Percentiles rank a stretch among this genome's conserved stretches.
These are phyloP conservation scores for Melanogaster broomeanus DNA, from an alignment of 768 basidiomycete species.

Conservation along the genomic window DNA sequence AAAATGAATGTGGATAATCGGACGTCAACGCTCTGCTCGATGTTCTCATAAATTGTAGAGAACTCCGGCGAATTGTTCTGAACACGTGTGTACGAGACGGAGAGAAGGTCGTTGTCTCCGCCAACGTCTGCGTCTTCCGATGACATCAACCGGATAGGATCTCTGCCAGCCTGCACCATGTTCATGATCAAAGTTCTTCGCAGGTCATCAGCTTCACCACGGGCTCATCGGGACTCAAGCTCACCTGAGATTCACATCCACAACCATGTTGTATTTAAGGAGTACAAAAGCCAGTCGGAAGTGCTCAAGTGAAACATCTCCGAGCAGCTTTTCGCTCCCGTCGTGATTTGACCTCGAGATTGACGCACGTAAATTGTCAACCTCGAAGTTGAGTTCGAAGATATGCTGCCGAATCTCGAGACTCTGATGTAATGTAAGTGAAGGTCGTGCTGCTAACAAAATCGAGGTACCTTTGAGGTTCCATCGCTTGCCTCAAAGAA, in stretches of 20 bases:
- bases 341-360: constrained; percentile 69
- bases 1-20: constrained; percentile 90
- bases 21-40: constrained; percentile 87
- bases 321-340: constrained; percentile 70
- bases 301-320: constrained; percentile 73
- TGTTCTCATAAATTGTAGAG: constrained; percentile 71
- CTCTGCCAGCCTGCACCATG: constrained; percentile 56
- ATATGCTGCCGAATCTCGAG: constrained; percentile 52
- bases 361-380: constrained; percentile 78
- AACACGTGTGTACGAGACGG: constrained; percentile 74
- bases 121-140: constrained; percentile 47
- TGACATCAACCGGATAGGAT: constrained; percentile 65
- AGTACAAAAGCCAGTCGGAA: constrained; percentile 77
- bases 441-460: neutral
- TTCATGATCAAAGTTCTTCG: constrained; percentile 74
- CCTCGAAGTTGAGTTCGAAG: constrained; percentile 87
- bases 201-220: constrained; percentile 8
- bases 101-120: constrained; percentile 67
- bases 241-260: constrained; percentile 79
- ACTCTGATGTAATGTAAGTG: constrained; percentile 19
- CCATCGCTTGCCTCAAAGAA: constrained; percentile 78
- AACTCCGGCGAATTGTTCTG: constrained; percentile 89
- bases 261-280: constrained; percentile 84
- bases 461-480: constrained; percentile 46
- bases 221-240: constrained; percentile 6